Percentiles rank a stretch among this genome's conserved stretches.
Conservation (phyloP, 768 basidiomycete genomes). For the Mrakia frigida region DNA sequence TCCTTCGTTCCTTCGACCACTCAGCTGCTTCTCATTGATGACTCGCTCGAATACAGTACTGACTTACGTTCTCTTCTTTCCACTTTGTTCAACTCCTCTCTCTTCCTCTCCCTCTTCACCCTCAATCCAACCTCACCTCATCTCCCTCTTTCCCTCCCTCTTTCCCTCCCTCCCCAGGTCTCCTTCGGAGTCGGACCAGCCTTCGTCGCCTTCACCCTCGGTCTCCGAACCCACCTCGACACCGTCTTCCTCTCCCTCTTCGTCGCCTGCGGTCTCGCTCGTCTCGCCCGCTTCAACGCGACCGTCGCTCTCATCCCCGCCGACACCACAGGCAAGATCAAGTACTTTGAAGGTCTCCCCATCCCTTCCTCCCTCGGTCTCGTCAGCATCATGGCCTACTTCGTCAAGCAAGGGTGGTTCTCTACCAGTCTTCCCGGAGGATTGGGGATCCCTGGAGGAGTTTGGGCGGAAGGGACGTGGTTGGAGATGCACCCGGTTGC, state of each 20-base stretch:
- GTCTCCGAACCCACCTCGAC: conserved; percentile 86
- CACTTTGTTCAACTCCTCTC: background rate
- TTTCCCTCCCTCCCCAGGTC: conserved; percentile 54
- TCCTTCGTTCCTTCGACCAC: too few species aligned
- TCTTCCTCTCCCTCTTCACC: background rate
- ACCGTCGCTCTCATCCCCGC: conserved; percentile 93
- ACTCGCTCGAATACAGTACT: background rate
- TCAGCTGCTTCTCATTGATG: too few species aligned
- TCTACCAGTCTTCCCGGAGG: conserved; percentile 56
- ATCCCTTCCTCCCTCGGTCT: conserved; percentile 84
- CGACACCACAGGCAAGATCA: conserved; percentile 74
- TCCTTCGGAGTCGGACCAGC: conserved; percentile 98
- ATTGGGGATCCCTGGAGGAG: conserved; percentile 29
- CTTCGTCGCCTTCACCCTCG: conserved; percentile 83
- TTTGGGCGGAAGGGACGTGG: conserved; percentile 39
- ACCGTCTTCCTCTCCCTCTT: conserved; percentile 79
- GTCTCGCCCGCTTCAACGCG: conserved; percentile 96
- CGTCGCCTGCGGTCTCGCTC: conserved; percentile 92
- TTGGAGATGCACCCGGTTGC: conserved; percentile 73
- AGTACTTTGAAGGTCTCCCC: conserved; percentile 96
- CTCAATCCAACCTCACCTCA: background rate
- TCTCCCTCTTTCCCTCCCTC: background rate
- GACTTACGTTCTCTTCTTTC: background rate
- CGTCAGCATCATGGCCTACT: conserved; percentile 71
- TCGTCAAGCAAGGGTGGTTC: conserved; percentile 76